Evolutionary conservation across 345 rosid species (phyloP).

Genomic region (Populus ilicifolia): DNA sequence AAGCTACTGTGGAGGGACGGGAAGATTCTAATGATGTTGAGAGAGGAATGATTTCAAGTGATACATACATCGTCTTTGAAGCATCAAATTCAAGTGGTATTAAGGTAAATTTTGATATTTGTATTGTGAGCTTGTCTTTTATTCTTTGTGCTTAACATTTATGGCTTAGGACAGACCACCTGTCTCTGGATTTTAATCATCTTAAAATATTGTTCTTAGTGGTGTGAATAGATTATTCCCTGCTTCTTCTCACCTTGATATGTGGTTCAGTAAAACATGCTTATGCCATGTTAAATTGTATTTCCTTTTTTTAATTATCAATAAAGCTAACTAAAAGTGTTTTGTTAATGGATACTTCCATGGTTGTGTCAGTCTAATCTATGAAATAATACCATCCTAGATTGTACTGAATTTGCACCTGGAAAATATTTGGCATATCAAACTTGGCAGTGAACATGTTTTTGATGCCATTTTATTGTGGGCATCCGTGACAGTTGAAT

Average conservation of each 20-base stretch:
- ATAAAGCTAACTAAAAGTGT: neutral
- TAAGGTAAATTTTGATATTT: slow-evolving; percentile 49
- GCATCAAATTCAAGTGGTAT: slow-evolving; percentile 86
- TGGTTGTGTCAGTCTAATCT: neutral
- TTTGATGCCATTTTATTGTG: neutral
- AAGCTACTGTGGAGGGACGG: slow-evolving; percentile 68
- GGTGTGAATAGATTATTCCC: neutral
- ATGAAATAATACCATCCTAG: neutral
- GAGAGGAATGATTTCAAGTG: slow-evolving; percentile 75
- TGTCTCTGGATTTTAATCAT: neutral
- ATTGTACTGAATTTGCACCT: neutral
- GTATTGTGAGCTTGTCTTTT: slow-evolving; percentile 1
- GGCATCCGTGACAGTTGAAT: neutral
- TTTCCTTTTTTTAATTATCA: neutral
- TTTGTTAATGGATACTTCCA: neutral
- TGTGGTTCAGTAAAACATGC: neutral
- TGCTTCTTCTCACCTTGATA: neutral
- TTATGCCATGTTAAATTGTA: neutral
- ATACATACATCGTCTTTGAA: slow-evolving; percentile 84
- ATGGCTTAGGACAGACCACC: neutral
- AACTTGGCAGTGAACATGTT: neutral
- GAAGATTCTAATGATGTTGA: slow-evolving; percentile 55
- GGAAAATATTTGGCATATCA: neutral
- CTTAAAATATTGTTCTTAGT: neutral
- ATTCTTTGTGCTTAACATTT: neutral